phyloP scores from a whole-genome alignment of 768 basidiomycete genomes.

The Pulveroboletus sp. region DNA sequence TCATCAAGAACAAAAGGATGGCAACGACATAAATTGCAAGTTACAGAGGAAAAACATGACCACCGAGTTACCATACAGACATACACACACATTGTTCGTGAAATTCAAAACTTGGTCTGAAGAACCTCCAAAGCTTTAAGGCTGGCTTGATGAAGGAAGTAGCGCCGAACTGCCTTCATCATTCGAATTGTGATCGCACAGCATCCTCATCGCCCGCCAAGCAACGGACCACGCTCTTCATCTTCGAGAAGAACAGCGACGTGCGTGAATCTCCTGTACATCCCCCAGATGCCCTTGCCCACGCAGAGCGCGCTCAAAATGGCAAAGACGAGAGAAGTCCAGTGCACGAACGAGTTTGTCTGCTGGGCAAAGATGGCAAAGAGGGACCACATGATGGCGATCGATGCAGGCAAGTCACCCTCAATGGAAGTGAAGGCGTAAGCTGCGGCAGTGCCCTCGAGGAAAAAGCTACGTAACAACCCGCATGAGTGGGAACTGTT shows the following conservation, averaged over 20 bases:
- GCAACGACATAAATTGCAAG: background rate
- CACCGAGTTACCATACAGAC: background rate
- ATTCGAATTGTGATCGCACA: background rate
- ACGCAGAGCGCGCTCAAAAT: conserved; percentile 85
- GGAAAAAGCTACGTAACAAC: conserved; percentile 64
- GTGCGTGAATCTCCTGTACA: conserved; percentile 43
- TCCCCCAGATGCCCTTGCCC: conserved; percentile 66
- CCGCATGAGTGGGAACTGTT: conserved; percentile 3
- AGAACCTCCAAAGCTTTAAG: no score
- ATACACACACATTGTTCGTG: conserved; percentile 1
- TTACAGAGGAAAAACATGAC: conserved; percentile 1
- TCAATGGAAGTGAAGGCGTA: conserved; percentile 90
- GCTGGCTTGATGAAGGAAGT: background rate
- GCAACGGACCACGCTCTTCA: conserved; percentile 85
- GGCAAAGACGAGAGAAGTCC: conserved; percentile 82
- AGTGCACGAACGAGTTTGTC: conserved; percentile 74
- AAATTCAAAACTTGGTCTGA: background rate
- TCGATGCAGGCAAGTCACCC: conserved; percentile 89
- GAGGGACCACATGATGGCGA: conserved; percentile 91
- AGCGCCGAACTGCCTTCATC: background rate
- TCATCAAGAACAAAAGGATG: background rate
- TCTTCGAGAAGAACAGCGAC: conserved; percentile 68
- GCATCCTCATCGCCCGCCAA: conserved; percentile 36
- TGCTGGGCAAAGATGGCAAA: conserved; percentile 90
- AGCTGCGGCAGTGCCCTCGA: conserved; percentile 87